These are phyloP conservation scores for Mortierella hygrophila DNA, from an alignment of 192 early-diverging fungal genomes.

Conservation along the genomic window DNA sequence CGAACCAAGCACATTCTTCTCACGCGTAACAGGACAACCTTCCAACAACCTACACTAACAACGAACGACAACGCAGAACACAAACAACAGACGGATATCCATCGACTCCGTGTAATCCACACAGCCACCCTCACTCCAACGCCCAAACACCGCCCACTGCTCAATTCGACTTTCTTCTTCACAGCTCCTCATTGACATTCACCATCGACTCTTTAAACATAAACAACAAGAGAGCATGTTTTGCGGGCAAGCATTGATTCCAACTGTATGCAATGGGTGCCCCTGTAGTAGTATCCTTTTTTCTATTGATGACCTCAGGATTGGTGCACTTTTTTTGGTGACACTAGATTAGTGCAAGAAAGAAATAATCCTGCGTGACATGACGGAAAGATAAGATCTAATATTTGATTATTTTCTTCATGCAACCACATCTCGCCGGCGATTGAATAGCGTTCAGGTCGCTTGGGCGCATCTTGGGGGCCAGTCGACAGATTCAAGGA, in stretches of 20 bases:
- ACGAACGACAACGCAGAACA: not conserved
- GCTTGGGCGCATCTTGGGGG: conserved; percentile 68
- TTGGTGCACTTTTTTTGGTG: conserved; percentile 5
- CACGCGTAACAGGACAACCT: not conserved
- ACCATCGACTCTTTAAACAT: not conserved
- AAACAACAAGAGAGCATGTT: not conserved
- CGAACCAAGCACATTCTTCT: conserved; percentile 1
- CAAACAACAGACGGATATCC: not conserved
- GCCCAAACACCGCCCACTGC: conserved; percentile 1
- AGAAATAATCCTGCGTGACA: not conserved
- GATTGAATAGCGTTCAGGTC: conserved; percentile 74
- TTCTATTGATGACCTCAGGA: not conserved
- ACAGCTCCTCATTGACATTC: not conserved
- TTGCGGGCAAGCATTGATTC: not conserved
- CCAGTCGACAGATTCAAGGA: conserved; percentile 46
- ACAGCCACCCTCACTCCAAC: not conserved
- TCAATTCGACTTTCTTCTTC: not conserved
- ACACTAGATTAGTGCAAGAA: conserved; percentile 1
- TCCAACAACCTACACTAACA: not conserved
- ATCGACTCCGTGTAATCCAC: not conserved
- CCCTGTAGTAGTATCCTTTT: not conserved
- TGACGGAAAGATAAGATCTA: conserved; percentile 8
- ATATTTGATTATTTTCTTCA: not conserved
- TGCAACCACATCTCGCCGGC: not conserved
- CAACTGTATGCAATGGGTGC: not conserved